Evolutionary conservation across 352 stramenopile species (phyloP).

Genomic region (Halophytophthora polymorphica): DNA sequence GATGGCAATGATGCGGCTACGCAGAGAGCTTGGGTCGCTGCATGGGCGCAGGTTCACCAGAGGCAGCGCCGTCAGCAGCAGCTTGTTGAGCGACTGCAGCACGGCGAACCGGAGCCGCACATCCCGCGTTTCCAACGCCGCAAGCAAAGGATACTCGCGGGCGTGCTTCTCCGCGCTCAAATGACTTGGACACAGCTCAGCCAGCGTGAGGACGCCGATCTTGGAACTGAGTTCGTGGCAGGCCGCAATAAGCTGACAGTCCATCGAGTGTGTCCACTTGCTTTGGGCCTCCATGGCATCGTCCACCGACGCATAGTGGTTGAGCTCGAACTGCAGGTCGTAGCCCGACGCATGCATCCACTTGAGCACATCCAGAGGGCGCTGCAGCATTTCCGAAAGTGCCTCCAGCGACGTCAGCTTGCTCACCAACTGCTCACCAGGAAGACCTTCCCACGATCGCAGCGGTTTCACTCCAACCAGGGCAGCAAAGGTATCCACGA

Average conservation of each 20-base stretch:
- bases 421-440: conserved; percentile 7
- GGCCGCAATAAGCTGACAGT: conserved; percentile 61
- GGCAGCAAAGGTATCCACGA: conserved; percentile 27
- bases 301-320: conserved; percentile 44
- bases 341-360: conserved; percentile 50
- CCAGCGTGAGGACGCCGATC: conserved; percentile 56
- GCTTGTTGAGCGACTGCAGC: conserved; percentile 57
- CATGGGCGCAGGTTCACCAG: conserved; percentile 62
- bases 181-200: conserved; percentile 65
- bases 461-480: conserved; percentile 21
- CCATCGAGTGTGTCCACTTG: conserved; percentile 76
- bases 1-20: conserved; percentile 47
- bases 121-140: conserved; percentile 47
- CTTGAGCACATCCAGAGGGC: conserved; percentile 37
- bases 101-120: conserved; percentile 56
- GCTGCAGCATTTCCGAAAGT: conserved; percentile 5
- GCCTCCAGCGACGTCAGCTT: conserved; percentile 8
- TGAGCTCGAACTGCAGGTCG: conserved; percentile 53
- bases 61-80: conserved; percentile 48
- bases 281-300: conserved; percentile 39
- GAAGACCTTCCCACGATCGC: conserved; percentile 9
- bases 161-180: conserved; percentile 25
- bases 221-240: conserved; percentile 36
- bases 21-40: conserved; percentile 47
- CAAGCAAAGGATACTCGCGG: conserved; percentile 35